Evolutionary conservation across 805 yeast species (phyloP), one percentile per base, ranked within the genome.

Genomic region (Nakazawaea ambrosiae): DNA sequence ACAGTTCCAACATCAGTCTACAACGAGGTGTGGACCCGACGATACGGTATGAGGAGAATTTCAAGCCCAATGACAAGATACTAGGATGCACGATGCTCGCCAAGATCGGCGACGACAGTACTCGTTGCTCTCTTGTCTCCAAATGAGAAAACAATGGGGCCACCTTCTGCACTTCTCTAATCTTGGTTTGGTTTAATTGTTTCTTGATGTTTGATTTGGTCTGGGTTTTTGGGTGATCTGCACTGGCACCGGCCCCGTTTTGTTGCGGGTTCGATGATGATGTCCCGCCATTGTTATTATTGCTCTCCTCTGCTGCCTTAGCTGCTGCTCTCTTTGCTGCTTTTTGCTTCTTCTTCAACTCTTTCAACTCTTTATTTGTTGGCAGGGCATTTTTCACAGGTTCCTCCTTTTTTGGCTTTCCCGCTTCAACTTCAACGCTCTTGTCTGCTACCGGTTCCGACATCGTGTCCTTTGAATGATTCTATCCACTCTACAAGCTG

Each of bases 11-110:
- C 92, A 90, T 86, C 14, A 86, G 81, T 44, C 68, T 67, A 58
- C 95, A 84, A 49, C 98, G 73, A 20, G 85, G 80, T 3, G 81
- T 82, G 0, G 97, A 87, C 0, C 98, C 98, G 7, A 89, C 92
- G 27, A 90, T 76, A 46, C 81, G 75, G 57, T 86, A 90, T 31
- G 87, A 78, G 11, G 96, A 81, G 48, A 81, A 77, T 48, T 85
- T 82, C 41, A 86, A 75, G 1, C 95, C 81, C 44, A 92, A 65
- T 19, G 86, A 68, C 35, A 87, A 64, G 30, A 90, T 79, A 1
- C 85, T 75, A 0, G 97, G 97, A 59, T 92, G 98, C 16, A 90
- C 85, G 34, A 84, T 72, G 41, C 80, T 75, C 5, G 79, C 72
- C 18, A 76, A 67, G 6, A 69, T 65, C 17, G 73, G 78, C 42